Conservation (phyloP, 1,139 yeast species). For the Hyphopichia burtonii region DNA sequence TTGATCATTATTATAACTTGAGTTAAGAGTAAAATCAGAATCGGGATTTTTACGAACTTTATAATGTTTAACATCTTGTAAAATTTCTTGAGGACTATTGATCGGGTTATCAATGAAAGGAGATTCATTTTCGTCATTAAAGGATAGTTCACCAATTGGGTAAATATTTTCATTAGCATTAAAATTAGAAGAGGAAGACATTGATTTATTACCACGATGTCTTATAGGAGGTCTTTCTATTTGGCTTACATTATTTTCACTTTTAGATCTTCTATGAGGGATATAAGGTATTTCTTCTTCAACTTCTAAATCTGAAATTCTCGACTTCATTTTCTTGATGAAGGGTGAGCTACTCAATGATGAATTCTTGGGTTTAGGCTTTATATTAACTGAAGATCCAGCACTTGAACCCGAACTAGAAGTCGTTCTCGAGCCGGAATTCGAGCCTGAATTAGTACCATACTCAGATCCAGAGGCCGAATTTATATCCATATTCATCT, state of each 20-base stretch:
- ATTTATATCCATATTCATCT: neutral
- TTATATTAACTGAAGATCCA: neutral
- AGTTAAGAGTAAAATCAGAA: neutral
- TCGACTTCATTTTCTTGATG: conserved; percentile 21
- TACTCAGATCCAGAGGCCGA: neutral
- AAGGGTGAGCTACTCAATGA: conserved; percentile 20
- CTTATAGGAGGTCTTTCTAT: neutral
- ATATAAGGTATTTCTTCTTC: conserved; percentile 5
- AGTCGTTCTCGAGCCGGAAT: neutral
- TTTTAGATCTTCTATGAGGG: conserved; percentile 5
- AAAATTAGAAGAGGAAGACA: neutral
- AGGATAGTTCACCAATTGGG: conserved; percentile 7
- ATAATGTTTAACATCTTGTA: neutral
- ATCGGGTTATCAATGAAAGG: conserved; percentile 17
- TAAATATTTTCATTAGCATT: conserved; percentile 6
- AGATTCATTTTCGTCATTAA: conserved; percentile 14
- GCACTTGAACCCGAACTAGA: neutral
- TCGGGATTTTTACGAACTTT: neutral
- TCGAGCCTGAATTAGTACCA: neutral
- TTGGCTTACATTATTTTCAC: neutral
- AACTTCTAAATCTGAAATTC: conserved; percentile 14
- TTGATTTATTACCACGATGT: neutral
- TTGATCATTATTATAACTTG: neutral
- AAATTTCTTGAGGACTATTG: neutral
- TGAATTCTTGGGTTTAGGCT: neutral